Evolutionary conservation across 2,329 filamentous ascomycete species (phyloP).

Genomic region (Nannizziopsis barbatae): DNA sequence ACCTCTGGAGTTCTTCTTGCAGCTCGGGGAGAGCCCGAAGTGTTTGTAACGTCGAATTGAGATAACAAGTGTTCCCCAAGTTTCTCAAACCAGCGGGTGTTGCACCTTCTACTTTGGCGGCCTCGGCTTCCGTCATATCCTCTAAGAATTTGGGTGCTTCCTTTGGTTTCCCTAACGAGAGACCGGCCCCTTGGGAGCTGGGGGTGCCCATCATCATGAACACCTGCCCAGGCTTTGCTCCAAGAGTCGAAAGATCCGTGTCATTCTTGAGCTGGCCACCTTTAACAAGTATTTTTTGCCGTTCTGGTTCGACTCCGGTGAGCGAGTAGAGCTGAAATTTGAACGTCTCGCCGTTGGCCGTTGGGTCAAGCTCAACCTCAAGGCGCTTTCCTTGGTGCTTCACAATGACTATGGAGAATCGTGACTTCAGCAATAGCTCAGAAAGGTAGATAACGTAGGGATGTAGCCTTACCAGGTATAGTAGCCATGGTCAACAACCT

Average conservation of each 20-base stretch:
- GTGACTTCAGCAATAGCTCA: slow-evolving; percentile 13
- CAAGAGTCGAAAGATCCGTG: slow-evolving; percentile 69
- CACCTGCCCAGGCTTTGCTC: slow-evolving; percentile 70
- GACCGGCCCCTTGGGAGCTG: slow-evolving; percentile 49
- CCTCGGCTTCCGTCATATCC: slow-evolving; percentile 94
- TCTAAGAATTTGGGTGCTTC: slow-evolving; percentile 81
- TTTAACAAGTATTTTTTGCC: slow-evolving; percentile 92
- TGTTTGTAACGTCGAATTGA: slow-evolving; percentile 94
- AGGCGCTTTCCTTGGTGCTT: slow-evolving; percentile 89
- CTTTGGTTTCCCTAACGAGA: slow-evolving; percentile 58
- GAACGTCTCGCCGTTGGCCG: slow-evolving; percentile 78
- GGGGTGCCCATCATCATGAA: slow-evolving; percentile 98
- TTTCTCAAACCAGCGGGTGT: slow-evolving; percentile 83
- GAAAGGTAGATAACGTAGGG: background rate
- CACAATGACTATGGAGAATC: slow-evolving; percentile 56
- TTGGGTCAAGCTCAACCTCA: slow-evolving; percentile 80
- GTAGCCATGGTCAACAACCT: slow-evolving; percentile 38
- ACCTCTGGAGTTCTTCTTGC: slow-evolving; percentile 62
- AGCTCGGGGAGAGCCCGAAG: slow-evolving; percentile 82
- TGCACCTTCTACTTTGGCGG: slow-evolving; percentile 69
- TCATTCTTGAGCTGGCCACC: slow-evolving; percentile 94
- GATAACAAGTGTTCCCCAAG: slow-evolving; percentile 94
- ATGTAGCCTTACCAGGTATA: slow-evolving; percentile 40
- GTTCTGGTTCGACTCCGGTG: slow-evolving; percentile 88
- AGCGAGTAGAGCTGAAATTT: slow-evolving; percentile 93